phyloP scores from a whole-genome alignment of 164 flowering plant genomes.

The Protea cynaroides region DNA sequence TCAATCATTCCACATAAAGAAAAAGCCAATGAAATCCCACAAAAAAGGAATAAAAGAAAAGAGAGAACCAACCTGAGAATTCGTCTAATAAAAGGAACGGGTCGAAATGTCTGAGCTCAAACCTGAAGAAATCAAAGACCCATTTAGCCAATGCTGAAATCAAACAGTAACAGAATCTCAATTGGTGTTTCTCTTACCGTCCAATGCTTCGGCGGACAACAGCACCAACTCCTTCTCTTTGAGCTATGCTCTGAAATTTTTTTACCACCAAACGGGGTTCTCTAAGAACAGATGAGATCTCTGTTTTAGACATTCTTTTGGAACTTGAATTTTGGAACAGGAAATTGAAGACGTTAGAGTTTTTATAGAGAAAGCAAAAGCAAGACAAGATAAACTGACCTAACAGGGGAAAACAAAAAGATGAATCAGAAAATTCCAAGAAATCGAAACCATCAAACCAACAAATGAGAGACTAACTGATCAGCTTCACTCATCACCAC shows the following conservation, averaged over 20 bases:
- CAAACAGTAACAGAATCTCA: neutral
- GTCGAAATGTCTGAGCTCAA: constrained; percentile 70
- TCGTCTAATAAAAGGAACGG: constrained; percentile 86
- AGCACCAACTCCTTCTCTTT: constrained; percentile 66
- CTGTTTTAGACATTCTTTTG: constrained; percentile 23
- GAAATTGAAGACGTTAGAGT: too few species aligned
- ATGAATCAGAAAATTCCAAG: neutral
- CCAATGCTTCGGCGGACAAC: constrained; percentile 76
- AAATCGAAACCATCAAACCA: neutral
- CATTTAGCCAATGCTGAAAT: constrained; percentile 15
- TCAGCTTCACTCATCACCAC: too few species aligned
- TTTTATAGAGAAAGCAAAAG: too few species aligned
- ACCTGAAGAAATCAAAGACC: constrained; percentile 35
- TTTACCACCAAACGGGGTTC: constrained; percentile 37
- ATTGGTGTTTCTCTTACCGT: constrained; percentile 26
- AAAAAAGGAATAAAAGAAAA: neutral
- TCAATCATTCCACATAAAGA: neutral
- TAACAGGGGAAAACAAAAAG: too few species aligned
- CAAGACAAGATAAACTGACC: too few species aligned
- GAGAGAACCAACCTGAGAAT: constrained; percentile 49
- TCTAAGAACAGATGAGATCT: constrained; percentile 9
- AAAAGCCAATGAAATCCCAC: neutral
- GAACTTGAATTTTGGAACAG: too few species aligned
- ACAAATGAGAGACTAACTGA: neutral
- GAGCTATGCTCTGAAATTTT: constrained; percentile 55